These are phyloP conservation scores for Picea abies DNA, from an alignment of 83 land plant genomes.

Conservation along the genomic window DNA sequence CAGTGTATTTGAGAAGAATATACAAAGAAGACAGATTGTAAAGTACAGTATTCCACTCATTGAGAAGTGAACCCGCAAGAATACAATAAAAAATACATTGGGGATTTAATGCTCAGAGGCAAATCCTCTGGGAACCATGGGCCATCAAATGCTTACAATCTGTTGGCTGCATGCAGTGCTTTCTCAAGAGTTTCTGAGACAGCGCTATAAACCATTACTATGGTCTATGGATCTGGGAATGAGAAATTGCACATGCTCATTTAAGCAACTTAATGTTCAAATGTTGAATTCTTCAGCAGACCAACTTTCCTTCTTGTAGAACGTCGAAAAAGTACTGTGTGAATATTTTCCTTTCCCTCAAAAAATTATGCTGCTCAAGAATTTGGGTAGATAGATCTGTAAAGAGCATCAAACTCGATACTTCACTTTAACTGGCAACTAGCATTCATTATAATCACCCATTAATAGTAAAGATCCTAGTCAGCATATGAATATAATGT, in stretches of 20 bases:
- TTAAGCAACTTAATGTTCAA: not conserved
- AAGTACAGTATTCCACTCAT: not conserved
- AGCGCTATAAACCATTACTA: too few species aligned
- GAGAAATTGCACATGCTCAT: not conserved
- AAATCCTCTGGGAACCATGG: not conserved
- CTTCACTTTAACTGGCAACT: not conserved
- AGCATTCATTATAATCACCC: not conserved
- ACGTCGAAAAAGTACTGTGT: not conserved
- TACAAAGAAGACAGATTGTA: not conserved
- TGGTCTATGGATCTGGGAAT: conserved; percentile 8
- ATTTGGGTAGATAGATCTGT: conserved; percentile 1
- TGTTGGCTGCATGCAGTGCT: not conserved
- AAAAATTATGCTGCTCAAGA: not conserved
- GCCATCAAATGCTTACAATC: not conserved
- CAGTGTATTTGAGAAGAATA: conserved; percentile 5
- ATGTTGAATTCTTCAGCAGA: not conserved
- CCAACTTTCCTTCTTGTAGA: conserved; percentile 1
- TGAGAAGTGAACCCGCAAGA: not conserved
- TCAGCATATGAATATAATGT: not conserved
- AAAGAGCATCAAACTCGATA: not conserved
- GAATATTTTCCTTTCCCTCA: conserved; percentile 3
- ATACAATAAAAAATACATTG: conserved; percentile 17
- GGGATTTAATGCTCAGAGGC: conserved; percentile 5
- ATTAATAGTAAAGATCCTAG: not conserved
- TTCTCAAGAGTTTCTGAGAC: not conserved